phyloP scores from a whole-genome alignment of 2,329 filamentous ascomycete genomes.

The Myotisia sp. region DNA sequence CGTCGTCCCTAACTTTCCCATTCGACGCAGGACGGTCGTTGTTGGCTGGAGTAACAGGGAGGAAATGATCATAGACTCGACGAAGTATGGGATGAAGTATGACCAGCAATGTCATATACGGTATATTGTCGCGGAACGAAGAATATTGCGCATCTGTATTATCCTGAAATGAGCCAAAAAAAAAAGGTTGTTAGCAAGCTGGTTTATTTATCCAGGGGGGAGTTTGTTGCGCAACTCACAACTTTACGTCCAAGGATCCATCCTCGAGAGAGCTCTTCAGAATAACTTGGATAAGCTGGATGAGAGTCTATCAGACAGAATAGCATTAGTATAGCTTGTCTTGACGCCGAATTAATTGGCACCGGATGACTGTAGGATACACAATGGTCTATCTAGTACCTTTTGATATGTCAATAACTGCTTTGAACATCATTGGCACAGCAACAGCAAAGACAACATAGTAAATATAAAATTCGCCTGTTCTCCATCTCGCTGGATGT shows the following conservation, averaged over 20 bases:
- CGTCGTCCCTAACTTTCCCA: conserved; percentile 15
- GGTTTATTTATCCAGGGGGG: neutral
- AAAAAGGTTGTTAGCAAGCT: neutral
- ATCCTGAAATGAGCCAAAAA: conserved; percentile 43
- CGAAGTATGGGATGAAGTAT: conserved; percentile 67
- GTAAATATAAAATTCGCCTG: conserved; percentile 75
- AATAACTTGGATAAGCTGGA: conserved; percentile 63
- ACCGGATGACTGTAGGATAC: too few relatives aligned
- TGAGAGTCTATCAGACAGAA: conserved; percentile 50
- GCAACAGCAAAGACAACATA: conserved; percentile 50
- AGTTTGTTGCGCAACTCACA: conserved; percentile 35
- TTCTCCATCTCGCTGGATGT: conserved; percentile 63
- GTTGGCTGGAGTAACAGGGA: conserved; percentile 23
- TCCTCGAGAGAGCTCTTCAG: conserved; percentile 56
- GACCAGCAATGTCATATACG: conserved; percentile 60
- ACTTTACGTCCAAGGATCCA: conserved; percentile 91
- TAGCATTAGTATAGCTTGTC: neutral
- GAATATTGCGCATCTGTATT: conserved; percentile 79
- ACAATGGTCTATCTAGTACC: too few relatives aligned
- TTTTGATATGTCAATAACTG: conserved; percentile 72
- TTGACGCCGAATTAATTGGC: too few relatives aligned
- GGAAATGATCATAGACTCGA: conserved; percentile 49
- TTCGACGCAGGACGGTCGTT: conserved; percentile 12
- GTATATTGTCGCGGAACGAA: conserved; percentile 72
- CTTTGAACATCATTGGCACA: conserved; percentile 81